phyloP scores from a whole-genome alignment of 169 alveolate species.

The Eimeria zaria region DNA sequence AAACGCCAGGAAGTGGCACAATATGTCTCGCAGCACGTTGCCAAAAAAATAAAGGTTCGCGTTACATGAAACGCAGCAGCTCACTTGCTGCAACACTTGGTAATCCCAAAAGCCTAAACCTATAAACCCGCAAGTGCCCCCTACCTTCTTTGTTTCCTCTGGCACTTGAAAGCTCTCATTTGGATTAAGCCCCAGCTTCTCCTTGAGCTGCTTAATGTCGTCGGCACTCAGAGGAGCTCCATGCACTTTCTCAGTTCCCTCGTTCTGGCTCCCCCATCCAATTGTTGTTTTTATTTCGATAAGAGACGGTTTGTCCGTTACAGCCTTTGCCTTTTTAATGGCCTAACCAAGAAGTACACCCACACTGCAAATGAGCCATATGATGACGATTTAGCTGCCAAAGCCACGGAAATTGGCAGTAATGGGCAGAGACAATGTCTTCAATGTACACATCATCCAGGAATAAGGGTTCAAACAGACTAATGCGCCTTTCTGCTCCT shows the following conservation, averaged over 20 bases:
- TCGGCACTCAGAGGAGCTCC: conserved; percentile 92
- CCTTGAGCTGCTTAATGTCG: conserved; percentile 88
- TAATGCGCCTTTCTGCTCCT: too few species aligned
- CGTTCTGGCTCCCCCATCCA: conserved; percentile 90
- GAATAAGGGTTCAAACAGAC: too few species aligned
- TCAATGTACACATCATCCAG: background rate
- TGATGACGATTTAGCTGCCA: background rate
- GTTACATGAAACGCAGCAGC: background rate
- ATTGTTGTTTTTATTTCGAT: conserved; percentile 89
- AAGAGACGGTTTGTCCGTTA: conserved; percentile 90
- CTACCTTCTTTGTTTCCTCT: conserved; percentile 85
- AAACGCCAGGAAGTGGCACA: background rate
- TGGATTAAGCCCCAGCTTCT: conserved; percentile 87
- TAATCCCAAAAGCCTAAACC: background rate
- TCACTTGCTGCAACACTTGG: background rate
- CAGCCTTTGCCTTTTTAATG: conserved; percentile 89
- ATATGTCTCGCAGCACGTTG: background rate
- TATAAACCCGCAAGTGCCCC: background rate
- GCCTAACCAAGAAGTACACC: conserved; percentile 51
- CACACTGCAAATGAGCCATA: background rate
- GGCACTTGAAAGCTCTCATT: conserved; percentile 89
- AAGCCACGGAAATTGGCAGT: background rate
- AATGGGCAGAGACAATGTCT: background rate
- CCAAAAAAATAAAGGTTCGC: background rate
- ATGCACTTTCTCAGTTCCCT: conserved; percentile 92